phyloP scores from a whole-genome alignment of 2,329 filamentous ascomycete genomes.

The Microcyclospora pomicola region DNA sequence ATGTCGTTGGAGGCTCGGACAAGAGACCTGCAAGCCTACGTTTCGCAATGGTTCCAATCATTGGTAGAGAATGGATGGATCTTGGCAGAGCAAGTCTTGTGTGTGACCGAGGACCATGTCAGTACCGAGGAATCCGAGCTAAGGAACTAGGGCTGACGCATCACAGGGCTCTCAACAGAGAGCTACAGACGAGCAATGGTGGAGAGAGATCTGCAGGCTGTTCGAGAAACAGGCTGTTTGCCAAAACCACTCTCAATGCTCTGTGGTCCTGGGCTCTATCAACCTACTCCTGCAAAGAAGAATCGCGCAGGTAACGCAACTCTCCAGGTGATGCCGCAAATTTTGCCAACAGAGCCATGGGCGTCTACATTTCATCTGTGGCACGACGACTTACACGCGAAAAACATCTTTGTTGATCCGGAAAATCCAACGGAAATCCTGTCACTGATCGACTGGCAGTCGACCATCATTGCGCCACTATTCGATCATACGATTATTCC shows the following conservation, averaged over 20 bases:
- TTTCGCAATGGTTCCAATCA: constrained; percentile 27
- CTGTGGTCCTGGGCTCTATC: constrained; percentile 26
- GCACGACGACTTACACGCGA: constrained; percentile 28
- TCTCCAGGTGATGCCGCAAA: not conserved
- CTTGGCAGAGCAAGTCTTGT: constrained; percentile 18
- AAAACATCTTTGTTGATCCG: constrained; percentile 25
- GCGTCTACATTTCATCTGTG: constrained; percentile 12
- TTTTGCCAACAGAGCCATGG: constrained; percentile 14
- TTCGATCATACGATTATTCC: constrained; percentile 12
- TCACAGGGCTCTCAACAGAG: too few species aligned
- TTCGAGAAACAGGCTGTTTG: constrained; percentile 23
- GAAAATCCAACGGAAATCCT: constrained; percentile 18
- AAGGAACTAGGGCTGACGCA: too few species aligned
- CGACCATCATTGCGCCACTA: constrained; percentile 22
- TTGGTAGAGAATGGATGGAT: constrained; percentile 21
- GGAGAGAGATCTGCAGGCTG: constrained; percentile 21
- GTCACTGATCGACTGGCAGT: constrained; percentile 25
- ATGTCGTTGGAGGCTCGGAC: too few species aligned
- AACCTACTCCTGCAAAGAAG: constrained; percentile 23
- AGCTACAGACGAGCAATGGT: constrained; percentile 1
- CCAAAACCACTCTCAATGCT: constrained; percentile 22
- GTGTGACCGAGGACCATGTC: constrained; percentile 25
- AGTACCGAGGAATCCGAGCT: too few species aligned
- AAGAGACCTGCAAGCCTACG: not conserved
- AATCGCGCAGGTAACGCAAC: constrained; percentile 6